Conservation (phyloP, 305 asterid species). For the Rubia occidens region DNA sequence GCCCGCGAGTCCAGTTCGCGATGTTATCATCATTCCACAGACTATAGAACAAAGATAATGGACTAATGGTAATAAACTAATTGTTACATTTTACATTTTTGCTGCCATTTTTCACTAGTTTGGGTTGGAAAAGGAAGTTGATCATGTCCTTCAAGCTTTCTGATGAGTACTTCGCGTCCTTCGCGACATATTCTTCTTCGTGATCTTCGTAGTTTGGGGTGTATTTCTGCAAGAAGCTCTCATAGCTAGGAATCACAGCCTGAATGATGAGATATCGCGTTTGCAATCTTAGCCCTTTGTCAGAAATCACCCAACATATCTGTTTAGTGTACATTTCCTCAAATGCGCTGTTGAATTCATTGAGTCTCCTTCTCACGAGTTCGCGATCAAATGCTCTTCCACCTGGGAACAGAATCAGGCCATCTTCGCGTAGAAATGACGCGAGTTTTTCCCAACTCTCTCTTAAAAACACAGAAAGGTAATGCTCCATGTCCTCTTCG, state of each 20-base stretch:
- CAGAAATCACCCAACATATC: constrained; percentile 45
- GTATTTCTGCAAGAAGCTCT: constrained; percentile 38
- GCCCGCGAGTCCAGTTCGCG: constrained; percentile 26
- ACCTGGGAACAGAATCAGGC: constrained; percentile 50
- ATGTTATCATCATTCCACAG: constrained; percentile 1
- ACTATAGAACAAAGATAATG: background rate
- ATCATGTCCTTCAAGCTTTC: constrained; percentile 41
- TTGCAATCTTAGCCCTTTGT: constrained; percentile 47
- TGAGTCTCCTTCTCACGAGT: constrained; percentile 47
- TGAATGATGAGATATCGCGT: constrained; percentile 34
- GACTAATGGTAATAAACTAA: background rate
- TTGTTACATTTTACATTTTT: background rate
- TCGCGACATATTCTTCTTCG: background rate
- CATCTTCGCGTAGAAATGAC: constrained; percentile 45
- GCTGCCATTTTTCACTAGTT: constrained; percentile 31
- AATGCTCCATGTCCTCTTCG: constrained; percentile 43
- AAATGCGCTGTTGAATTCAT: constrained; percentile 44
- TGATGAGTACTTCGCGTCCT: constrained; percentile 27
- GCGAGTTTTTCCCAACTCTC: constrained; percentile 68
- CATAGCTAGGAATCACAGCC: constrained; percentile 46
- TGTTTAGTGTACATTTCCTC: constrained; percentile 55
- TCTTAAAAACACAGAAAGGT: constrained; percentile 38
- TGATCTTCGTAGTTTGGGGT: constrained; percentile 32
- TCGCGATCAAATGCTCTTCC: constrained; percentile 60
- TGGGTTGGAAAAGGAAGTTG: constrained; percentile 43